Percentiles rank a stretch among this genome's conserved stretches.
Conservation (phyloP, 2,329 filamentous ascomycete species). For the Aureobasidium zeae region DNA sequence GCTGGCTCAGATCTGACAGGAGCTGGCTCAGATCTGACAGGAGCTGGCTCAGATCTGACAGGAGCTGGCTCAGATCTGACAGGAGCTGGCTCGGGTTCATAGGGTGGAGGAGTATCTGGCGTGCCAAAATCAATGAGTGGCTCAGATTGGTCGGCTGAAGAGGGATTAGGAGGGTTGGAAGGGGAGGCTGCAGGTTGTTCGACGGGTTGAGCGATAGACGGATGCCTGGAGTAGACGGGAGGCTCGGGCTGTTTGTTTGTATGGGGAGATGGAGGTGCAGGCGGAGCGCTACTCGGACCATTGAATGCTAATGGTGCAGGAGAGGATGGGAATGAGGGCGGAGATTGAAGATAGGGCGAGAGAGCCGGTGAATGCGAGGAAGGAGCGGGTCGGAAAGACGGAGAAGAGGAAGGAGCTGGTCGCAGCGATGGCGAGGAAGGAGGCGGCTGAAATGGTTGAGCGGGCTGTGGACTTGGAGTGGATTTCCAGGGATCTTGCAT, state of each 20-base stretch:
- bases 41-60: constrained; percentile 20
- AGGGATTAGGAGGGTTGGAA: constrained; percentile 26
- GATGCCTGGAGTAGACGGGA: not conserved
- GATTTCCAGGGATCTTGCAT: not conserved
- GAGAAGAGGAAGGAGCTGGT: constrained; percentile 1
- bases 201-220: not conserved
- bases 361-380: no score
- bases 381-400: not conserved
- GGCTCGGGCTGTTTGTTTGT: not conserved
- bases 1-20: constrained; percentile 25
- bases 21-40: constrained; percentile 21
- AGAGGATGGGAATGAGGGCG: constrained; percentile 1
- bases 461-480: not conserved
- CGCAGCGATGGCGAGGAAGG: constrained; percentile 2
- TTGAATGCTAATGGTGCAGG: constrained; percentile 1
- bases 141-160: constrained; percentile 21
- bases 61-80: constrained; percentile 27
- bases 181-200: constrained; percentile 15
- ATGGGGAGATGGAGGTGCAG: constrained; percentile 9
- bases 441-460: constrained; percentile 3
- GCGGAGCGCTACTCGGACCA: constrained; percentile 4
- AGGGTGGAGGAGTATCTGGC: no score
- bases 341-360: not conserved
- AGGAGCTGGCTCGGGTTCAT: constrained; percentile 24
- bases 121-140: constrained; percentile 24